Evolutionary conservation across 768 basidiomycete species (phyloP).

Genomic region (Lentinula guzmanii): DNA sequence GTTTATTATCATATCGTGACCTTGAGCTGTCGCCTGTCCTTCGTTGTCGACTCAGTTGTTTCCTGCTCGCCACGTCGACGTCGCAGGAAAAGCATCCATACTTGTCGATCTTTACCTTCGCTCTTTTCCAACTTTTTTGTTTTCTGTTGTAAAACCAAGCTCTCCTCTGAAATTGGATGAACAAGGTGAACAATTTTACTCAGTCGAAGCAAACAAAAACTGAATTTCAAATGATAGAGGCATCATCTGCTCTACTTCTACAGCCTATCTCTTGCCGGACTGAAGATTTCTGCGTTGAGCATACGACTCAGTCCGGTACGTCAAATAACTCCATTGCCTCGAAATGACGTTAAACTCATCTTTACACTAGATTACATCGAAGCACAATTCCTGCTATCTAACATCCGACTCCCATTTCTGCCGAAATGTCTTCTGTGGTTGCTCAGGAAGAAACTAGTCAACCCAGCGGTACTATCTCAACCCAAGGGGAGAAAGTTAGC

Average conservation of each 20-base stretch:
- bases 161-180: background rate
- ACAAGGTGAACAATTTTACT: background rate
- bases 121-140: background rate
- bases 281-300: too few relatives aligned
- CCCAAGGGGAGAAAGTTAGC: background rate
- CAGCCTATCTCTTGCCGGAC: background rate
- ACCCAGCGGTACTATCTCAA: background rate
- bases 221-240: background rate
- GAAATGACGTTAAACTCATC: background rate
- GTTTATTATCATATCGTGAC: too few relatives aligned
- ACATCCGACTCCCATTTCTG: background rate
- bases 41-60: too few relatives aligned
- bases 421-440: background rate
- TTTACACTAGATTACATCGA: background rate
- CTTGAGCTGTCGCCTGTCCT: too few relatives aligned
- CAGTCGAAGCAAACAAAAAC: background rate
- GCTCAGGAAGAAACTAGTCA: background rate
- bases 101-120: background rate
- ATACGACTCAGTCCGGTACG: too few relatives aligned
- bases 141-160: background rate
- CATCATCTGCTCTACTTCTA: background rate
- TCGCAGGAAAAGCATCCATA: background rate
- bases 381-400: background rate
- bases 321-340: background rate
- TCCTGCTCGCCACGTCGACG: background rate